A percentile compares a stretch with the other conserved stretches of the same genome.
phyloP scores from a whole-genome alignment of 768 basidiomycete species.

The Dioszegia aurantiaca region DNA sequence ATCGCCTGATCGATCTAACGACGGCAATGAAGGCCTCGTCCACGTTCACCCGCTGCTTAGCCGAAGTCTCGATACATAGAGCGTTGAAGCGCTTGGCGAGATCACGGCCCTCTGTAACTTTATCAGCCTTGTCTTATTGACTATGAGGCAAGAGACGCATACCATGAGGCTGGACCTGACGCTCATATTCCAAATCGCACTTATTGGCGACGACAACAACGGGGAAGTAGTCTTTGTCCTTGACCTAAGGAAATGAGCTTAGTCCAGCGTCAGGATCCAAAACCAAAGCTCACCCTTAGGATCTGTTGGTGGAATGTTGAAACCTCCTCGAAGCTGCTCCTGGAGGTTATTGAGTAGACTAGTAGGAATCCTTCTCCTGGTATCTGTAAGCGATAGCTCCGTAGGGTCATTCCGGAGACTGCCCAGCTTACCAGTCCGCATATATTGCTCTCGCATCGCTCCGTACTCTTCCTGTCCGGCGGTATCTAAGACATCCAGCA shows the following conservation, averaged over 20 bases:
- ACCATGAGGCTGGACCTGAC: constrained; percentile 95
- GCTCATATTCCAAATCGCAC: constrained; percentile 89
- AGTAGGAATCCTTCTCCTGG: constrained; percentile 91
- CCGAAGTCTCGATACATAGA: constrained; percentile 93
- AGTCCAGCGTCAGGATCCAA: background rate
- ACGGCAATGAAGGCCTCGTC: constrained; percentile 92
- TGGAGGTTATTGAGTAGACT: constrained; percentile 96
- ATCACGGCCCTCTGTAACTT: constrained; percentile 83
- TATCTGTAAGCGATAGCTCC: constrained; percentile 1
- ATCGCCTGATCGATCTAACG: constrained; percentile 87
- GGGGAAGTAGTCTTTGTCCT: constrained; percentile 92
- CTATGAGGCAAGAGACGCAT: constrained; percentile 22
- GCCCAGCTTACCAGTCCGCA: constrained; percentile 66
- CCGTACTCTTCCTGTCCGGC: constrained; percentile 98
- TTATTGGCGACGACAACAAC: constrained; percentile 98
- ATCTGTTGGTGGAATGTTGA: constrained; percentile 95
- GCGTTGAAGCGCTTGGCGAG: constrained; percentile 92
- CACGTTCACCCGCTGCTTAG: constrained; percentile 93
- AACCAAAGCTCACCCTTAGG: constrained; percentile 53
- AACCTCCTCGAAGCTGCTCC: constrained; percentile 96
- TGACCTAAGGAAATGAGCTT: constrained; percentile 62
- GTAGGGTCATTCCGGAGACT: background rate
- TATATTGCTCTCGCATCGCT: constrained; percentile 99
- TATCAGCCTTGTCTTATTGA: background rate
- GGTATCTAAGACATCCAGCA: constrained; percentile 93